These are phyloP conservation scores for Silene vulgaris DNA, from an alignment of 179 eudicot genomes.

Conservation along the genomic window DNA sequence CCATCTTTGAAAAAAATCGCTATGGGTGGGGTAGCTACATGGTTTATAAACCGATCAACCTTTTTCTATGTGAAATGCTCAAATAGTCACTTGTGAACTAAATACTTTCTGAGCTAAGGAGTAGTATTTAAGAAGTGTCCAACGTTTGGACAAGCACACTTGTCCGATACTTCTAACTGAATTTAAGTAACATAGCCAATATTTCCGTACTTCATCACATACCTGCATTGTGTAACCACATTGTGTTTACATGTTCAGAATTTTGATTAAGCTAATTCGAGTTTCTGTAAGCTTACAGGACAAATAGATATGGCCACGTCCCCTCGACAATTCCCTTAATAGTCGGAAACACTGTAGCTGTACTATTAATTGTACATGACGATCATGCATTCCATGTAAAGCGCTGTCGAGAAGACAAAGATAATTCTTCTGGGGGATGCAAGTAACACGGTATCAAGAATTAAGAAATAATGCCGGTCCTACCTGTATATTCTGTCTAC, in stretches of 20 bases:
- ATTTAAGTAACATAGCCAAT: too few relatives aligned
- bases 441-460: neutral
- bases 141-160: too few relatives aligned
- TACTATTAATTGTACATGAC: slow-evolving; percentile 1
- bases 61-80: too few relatives aligned
- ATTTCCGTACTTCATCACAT: neutral
- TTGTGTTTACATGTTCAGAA: neutral
- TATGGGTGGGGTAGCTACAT: too few relatives aligned
- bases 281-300: slow-evolving; percentile 11
- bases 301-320: slow-evolving; percentile 10
- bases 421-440: neutral
- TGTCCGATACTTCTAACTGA: too few relatives aligned
- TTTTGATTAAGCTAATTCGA: neutral
- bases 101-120: too few relatives aligned
- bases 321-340: neutral
- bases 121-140: too few relatives aligned
- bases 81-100: too few relatives aligned
- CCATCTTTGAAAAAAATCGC: too few relatives aligned
- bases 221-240: too few relatives aligned
- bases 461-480: neutral
- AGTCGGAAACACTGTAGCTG: neutral
- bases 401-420: neutral
- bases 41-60: too few relatives aligned
- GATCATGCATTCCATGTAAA: neutral
- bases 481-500: neutral